phyloP scores from a whole-genome alignment of 1,284 basidiomycete genomes.

The Hypsizygus ulmarius region DNA sequence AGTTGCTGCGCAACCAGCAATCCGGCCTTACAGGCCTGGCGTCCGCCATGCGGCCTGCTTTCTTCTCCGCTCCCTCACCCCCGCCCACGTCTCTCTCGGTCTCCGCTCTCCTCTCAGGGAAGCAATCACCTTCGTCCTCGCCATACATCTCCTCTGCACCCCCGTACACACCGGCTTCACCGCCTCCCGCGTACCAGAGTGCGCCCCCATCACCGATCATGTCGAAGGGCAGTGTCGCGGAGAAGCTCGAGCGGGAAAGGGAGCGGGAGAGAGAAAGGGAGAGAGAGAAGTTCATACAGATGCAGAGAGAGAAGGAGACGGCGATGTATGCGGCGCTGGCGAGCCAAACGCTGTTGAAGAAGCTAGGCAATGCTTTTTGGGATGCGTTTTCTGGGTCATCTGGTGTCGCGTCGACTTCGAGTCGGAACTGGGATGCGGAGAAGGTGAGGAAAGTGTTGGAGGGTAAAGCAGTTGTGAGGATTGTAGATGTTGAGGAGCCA shows the following conservation, averaged over 20 bases:
- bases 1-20: conserved; percentile 24
- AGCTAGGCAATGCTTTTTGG: conserved; percentile 74
- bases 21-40: conserved; percentile 46
- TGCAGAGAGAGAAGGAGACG: conserved; percentile 37
- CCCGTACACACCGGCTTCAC: conserved; percentile 8
- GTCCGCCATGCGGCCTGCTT: conserved; percentile 52
- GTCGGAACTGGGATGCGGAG: conserved; percentile 59
- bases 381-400: conserved; percentile 67
- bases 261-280: conserved; percentile 20
- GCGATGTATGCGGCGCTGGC: conserved; percentile 64
- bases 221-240: conserved; percentile 15
- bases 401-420: conserved; percentile 22
- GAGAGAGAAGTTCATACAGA: conserved; percentile 23
- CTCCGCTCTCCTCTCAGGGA: conserved; percentile 51
- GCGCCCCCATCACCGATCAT: conserved; percentile 18
- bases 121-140: conserved; percentile 35
- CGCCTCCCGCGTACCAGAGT: conserved; percentile 20
- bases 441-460: conserved; percentile 76
- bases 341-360: conserved; percentile 64
- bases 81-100: conserved; percentile 20
- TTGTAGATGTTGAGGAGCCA: conserved; percentile 58
- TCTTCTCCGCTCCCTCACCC: conserved; percentile 37
- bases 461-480: conserved; percentile 68
- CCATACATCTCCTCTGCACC: conserved; percentile 8
- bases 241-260: conserved; percentile 17